phyloP scores from a whole-genome alignment of 2,329 filamentous ascomycete species.

The Penicillium italicum region DNA sequence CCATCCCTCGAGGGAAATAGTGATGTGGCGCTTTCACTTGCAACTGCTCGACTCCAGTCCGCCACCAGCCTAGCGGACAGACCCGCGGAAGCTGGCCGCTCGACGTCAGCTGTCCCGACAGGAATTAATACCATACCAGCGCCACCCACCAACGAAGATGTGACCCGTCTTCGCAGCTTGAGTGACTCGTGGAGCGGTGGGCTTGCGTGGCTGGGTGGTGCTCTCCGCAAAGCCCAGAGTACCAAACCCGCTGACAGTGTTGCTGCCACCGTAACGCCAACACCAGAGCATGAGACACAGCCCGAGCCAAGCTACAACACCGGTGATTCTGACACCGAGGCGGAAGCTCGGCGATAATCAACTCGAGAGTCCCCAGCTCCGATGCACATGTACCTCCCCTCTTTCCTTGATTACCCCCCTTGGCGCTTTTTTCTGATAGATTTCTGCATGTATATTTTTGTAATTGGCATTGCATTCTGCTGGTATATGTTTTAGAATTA shows the following conservation, averaged over 20 bases:
- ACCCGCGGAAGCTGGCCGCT: constrained; percentile 20
- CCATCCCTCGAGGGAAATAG: constrained; percentile 18
- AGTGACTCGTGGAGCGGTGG: constrained; percentile 39
- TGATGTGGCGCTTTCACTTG: constrained; percentile 20
- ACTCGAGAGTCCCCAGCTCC: background rate
- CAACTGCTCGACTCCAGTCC: constrained; percentile 28
- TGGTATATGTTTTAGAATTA: constrained; percentile 14
- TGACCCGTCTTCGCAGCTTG: constrained; percentile 33
- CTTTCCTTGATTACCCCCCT: background rate
- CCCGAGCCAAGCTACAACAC: background rate
- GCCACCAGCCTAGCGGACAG: constrained; percentile 21
- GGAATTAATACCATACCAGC: constrained; percentile 8
- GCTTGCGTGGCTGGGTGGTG: constrained; percentile 36
- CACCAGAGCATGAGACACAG: constrained; percentile 7
- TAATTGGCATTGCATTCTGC: constrained; percentile 24
- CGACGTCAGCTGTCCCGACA: constrained; percentile 23
- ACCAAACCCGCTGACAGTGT: constrained; percentile 7
- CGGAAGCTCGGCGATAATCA: constrained; percentile 10
- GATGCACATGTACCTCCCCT: constrained; percentile 6
- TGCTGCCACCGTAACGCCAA: constrained; percentile 12
- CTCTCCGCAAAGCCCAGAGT: constrained; percentile 22
- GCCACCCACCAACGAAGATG: constrained; percentile 16
- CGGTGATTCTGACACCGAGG: background rate
- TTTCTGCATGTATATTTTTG: constrained; percentile 10
- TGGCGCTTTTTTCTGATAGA: constrained; percentile 6